Conservation (phyloP, 495 filamentous ascomycete genomes). For the Penicillium silybi region DNA sequence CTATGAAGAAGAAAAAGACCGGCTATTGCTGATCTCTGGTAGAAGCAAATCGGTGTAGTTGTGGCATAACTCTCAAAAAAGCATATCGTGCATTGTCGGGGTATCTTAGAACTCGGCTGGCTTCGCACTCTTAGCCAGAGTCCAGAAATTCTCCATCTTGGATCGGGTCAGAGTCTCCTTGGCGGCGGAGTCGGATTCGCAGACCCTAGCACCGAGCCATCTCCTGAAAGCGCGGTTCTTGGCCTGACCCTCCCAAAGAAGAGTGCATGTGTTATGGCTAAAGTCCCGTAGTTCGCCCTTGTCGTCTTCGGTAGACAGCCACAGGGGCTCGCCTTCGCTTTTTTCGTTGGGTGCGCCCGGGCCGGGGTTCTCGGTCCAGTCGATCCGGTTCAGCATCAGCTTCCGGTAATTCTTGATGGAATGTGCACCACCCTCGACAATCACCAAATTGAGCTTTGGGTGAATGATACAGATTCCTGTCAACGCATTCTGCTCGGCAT, state of each 20-base stretch:
- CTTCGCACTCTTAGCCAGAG: slow-evolving; percentile 73
- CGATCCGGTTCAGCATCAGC: slow-evolving; percentile 85
- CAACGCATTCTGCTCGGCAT: slow-evolving; percentile 80
- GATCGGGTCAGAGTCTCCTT: slow-evolving; percentile 71
- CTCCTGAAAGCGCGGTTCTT: slow-evolving; percentile 74
- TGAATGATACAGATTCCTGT: slow-evolving; percentile 87
- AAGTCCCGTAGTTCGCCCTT: slow-evolving; percentile 77
- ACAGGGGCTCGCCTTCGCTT: slow-evolving; percentile 58
- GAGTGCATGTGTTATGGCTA: slow-evolving; percentile 68
- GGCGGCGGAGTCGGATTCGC: slow-evolving; percentile 84
- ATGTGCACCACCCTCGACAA: slow-evolving; percentile 86
- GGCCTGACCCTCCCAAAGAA: slow-evolving; percentile 85
- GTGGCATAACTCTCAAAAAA: neutral
- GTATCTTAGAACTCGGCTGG: slow-evolving; percentile 28
- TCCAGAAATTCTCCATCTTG: slow-evolving; percentile 97
- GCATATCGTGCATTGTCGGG: neutral
- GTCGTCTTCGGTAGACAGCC: slow-evolving; percentile 75
- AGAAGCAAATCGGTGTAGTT: neutral
- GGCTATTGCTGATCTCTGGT: neutral
- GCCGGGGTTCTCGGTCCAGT: slow-evolving; percentile 86
- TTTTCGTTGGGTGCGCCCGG: slow-evolving; percentile 60
- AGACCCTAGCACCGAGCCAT: slow-evolving; percentile 74
- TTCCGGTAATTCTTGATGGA: slow-evolving; percentile 79
- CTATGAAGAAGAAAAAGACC: neutral
- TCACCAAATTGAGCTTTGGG: slow-evolving; percentile 79